These are phyloP conservation scores for Candida ovalis DNA, from an alignment of 805 yeast species.

Conservation along the genomic window DNA sequence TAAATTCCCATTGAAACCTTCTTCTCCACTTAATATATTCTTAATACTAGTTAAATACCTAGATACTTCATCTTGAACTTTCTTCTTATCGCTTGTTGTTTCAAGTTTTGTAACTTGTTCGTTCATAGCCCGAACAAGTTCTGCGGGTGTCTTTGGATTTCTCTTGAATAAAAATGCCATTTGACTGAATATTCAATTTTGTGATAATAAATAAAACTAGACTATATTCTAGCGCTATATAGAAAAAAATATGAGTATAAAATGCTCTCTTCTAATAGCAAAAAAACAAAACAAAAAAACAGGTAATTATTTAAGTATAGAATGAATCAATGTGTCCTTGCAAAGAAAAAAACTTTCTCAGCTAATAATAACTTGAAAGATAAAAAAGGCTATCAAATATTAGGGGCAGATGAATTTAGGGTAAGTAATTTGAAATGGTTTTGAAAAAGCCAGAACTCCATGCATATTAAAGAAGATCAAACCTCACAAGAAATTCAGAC, in stretches of 20 bases:
- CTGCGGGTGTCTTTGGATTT: constrained; percentile 86
- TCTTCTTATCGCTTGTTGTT: constrained; percentile 34
- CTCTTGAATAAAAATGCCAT: constrained; percentile 93
- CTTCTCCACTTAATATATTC: constrained; percentile 42
- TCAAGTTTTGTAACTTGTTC: constrained; percentile 71
- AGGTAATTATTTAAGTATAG: neutral
- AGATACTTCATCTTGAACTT: constrained; percentile 68
- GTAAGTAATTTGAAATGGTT: no score
- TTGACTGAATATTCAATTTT: neutral
- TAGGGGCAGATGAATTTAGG: no score
- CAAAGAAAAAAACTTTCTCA: neutral
- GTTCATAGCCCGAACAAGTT: constrained; percentile 67
- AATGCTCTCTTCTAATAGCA: neutral
- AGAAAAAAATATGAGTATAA: neutral
- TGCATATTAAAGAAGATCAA: no score
- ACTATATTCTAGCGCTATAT: neutral
- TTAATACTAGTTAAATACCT: constrained; percentile 63
- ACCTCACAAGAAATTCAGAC: no score
- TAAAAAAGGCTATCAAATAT: neutral
- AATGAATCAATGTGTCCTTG: neutral
- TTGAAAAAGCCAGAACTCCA: no score
- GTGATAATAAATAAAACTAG: neutral
- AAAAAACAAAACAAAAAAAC: neutral
- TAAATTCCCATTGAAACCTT: constrained; percentile 50
- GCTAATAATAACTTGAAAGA: neutral